Percentiles rank a stretch among this genome's conserved stretches.
Conservation (phyloP, 768 basidiomycete species). For the Lactarius sp. region DNA sequence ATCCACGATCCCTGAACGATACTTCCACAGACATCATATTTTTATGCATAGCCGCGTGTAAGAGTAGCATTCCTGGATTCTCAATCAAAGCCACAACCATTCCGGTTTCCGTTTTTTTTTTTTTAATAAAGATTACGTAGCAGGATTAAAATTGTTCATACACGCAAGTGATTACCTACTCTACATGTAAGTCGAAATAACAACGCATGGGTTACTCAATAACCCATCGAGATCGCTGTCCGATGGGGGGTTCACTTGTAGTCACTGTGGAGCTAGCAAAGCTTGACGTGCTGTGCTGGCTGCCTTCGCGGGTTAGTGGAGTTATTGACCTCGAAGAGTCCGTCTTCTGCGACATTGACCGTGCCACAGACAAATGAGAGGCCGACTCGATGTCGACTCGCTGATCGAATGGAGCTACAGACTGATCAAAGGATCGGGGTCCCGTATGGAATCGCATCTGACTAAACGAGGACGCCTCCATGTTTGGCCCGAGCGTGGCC, state of each 20-base stretch:
- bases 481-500: slow-evolving; percentile 33
- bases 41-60: slow-evolving; percentile 1
- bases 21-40: not conserved
- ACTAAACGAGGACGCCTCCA: slow-evolving; percentile 35
- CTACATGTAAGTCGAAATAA: not conserved
- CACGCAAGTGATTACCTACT: not conserved
- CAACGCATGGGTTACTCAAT: slow-evolving; percentile 42
- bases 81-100: not conserved
- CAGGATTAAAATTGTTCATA: not conserved
- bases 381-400: slow-evolving; percentile 9
- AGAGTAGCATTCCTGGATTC: not conserved
- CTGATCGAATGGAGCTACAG: slow-evolving; percentile 29
- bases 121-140: not conserved
- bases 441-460: slow-evolving; percentile 40
- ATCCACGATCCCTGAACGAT: not conserved
- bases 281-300: slow-evolving; percentile 40
- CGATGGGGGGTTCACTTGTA: slow-evolving; percentile 11
- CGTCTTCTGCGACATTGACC: not conserved
- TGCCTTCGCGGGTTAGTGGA: slow-evolving; percentile 35
- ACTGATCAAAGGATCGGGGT: slow-evolving; percentile 45
- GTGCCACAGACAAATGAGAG: not conserved
- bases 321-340: not conserved
- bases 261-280: slow-evolving; percentile 32
- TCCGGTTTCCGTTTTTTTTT: no score
- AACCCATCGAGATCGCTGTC: slow-evolving; percentile 44